Evolutionary conservation across 768 basidiomycete species (phyloP).

Genomic region (Dioszegia aurantiaca): DNA sequence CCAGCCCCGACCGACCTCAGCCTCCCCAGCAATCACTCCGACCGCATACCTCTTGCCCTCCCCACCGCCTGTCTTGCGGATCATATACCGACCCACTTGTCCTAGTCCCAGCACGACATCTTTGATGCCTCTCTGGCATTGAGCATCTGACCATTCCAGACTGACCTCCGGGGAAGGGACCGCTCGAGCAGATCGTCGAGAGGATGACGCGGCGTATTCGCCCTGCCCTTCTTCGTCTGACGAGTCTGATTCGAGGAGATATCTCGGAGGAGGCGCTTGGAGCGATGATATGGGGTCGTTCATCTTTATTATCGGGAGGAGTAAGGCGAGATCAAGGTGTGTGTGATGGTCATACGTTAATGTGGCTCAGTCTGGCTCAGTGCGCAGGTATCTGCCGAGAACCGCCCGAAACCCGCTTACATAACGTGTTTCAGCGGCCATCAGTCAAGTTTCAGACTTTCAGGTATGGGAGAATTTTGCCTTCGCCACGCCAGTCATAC

Average conservation of each 20-base stretch:
- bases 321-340: too few species aligned
- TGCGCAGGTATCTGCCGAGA: too few species aligned
- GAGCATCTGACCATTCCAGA: neutral
- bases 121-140: neutral
- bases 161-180: neutral
- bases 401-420: too few species aligned
- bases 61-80: constrained; percentile 4
- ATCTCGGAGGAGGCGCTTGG: constrained; percentile 38
- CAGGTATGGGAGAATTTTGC: too few species aligned
- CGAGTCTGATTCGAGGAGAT: constrained; percentile 47
- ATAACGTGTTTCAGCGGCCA: too few species aligned
- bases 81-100: constrained; percentile 36
- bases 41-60: constrained; percentile 3
- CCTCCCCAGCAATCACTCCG: constrained; percentile 3
- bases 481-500: too few species aligned
- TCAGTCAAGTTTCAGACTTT: too few species aligned
- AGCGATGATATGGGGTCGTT: constrained; percentile 40
- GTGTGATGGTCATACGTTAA: too few species aligned
- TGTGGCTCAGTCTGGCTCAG: too few species aligned
- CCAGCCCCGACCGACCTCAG: constrained; percentile 17
- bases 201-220: constrained; percentile 21
- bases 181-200: neutral
- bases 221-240: constrained; percentile 49
- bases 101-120: constrained; percentile 27
- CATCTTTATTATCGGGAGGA: constrained; percentile 15